phyloP scores from a whole-genome alignment of 345 rosid species.

The Pistacia atlantica region DNA sequence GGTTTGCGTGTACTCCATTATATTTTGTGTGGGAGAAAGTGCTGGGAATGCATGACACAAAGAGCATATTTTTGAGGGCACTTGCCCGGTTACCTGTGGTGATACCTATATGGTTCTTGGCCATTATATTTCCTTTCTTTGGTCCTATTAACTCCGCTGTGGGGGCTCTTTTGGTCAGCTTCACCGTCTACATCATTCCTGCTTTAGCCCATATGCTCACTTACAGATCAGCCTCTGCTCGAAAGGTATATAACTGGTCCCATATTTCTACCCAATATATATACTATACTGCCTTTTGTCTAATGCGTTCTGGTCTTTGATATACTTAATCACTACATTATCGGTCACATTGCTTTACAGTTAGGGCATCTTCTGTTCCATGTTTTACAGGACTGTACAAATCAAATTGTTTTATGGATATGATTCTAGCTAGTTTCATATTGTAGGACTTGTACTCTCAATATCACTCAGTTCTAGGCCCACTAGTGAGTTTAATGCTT shows the following conservation, averaged over 20 bases:
- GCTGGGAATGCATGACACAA: slow-evolving; percentile 76
- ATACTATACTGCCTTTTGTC: slow-evolving; percentile 10
- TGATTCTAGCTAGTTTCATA: neutral
- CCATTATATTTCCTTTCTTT: slow-evolving; percentile 84
- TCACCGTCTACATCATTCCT: slow-evolving; percentile 90
- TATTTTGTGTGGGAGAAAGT: slow-evolving; percentile 95
- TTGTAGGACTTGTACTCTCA: neutral
- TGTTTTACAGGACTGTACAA: neutral
- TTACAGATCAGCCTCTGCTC: slow-evolving; percentile 64
- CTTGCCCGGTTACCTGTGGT: slow-evolving; percentile 73
- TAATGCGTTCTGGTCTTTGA: neutral
- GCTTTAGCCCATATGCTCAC: slow-evolving; percentile 81
- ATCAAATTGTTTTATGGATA: neutral
- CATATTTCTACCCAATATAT: slow-evolving; percentile 11
- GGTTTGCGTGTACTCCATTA: slow-evolving; percentile 80
- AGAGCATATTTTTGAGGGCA: slow-evolving; percentile 72
- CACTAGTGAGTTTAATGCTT: slow-evolving; percentile 1
- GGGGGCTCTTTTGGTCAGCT: slow-evolving; percentile 81
- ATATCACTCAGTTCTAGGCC: slow-evolving; percentile 3
- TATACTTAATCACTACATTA: too few species aligned
- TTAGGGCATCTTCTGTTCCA: neutral
- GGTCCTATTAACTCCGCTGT: slow-evolving; percentile 93
- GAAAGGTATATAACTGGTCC: slow-evolving; percentile 47
- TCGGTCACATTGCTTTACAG: too few species aligned
- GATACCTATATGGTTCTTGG: slow-evolving; percentile 84